These are phyloP conservation scores for Amaranthus tricolor DNA, from an alignment of 179 eudicot genomes.

Conservation along the genomic window DNA sequence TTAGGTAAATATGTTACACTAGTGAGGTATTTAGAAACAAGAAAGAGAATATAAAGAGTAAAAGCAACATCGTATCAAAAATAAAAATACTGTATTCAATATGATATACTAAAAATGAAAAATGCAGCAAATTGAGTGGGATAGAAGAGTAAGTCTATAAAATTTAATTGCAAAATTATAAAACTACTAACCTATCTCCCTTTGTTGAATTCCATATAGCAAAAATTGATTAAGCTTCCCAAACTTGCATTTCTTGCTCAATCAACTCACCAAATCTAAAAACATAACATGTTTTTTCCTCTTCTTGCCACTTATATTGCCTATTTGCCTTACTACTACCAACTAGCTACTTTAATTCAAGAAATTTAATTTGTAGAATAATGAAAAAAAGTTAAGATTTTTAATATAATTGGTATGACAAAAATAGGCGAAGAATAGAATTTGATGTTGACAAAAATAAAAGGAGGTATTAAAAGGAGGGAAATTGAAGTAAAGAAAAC, in stretches of 20 bases:
- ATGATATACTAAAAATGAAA: no score
- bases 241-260: no score
- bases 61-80: no score
- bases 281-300: background rate
- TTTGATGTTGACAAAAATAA: conserved; percentile 6
- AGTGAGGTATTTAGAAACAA: no score
- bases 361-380: background rate
- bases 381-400: background rate
- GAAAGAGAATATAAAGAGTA: no score
- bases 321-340: background rate
- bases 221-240: no score
- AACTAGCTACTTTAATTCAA: background rate
- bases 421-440: background rate
- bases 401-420: background rate
- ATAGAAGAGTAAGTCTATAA: no score
- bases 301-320: background rate
- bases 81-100: no score
- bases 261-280: no score
- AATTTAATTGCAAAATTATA: background rate
- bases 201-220: background rate
- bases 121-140: no score
- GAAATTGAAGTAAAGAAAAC: conserved; percentile 8
- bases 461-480: conserved; percentile 23
- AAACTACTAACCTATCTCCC: background rate
- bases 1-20: no score